Evolutionary conservation across 2,329 filamentous ascomycete species (phyloP).

Genomic region (Colletotrichum spinosum): DNA sequence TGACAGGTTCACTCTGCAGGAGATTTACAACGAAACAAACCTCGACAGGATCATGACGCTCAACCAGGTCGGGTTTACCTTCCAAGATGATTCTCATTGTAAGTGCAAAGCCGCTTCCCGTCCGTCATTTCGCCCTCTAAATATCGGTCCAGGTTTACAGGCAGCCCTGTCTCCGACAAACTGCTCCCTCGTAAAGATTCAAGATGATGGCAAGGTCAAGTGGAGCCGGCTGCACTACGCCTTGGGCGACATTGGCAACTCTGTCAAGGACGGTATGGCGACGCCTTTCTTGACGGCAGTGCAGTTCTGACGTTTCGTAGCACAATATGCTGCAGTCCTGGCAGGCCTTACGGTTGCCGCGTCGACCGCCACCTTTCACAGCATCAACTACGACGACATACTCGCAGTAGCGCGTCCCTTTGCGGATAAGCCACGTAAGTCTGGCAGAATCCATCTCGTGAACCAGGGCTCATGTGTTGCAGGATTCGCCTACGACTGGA

Average conservation of each 20-base stretch:
- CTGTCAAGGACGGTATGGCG: slow-evolving; percentile 59
- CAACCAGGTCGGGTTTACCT: slow-evolving; percentile 82
- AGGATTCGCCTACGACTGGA: slow-evolving; percentile 72
- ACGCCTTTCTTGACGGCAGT: slow-evolving; percentile 32
- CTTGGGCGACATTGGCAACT: slow-evolving; percentile 59
- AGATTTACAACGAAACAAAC: slow-evolving; percentile 73
- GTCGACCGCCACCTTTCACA: slow-evolving; percentile 57
- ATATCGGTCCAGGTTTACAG: slow-evolving; percentile 60
- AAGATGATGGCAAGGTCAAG: slow-evolving; percentile 67
- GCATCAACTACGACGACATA: slow-evolving; percentile 75
- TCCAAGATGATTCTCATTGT: slow-evolving; percentile 74
- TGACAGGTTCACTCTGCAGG: slow-evolving; percentile 78
- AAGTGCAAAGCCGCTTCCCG: slow-evolving; percentile 43
- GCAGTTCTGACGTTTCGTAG: slow-evolving; percentile 49
- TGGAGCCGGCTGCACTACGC: slow-evolving; percentile 69
- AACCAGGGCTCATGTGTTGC: neutral
- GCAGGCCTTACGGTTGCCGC: slow-evolving; percentile 69
- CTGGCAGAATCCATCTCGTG: neutral
- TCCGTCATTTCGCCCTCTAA: slow-evolving; percentile 2
- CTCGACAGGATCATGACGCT: slow-evolving; percentile 75
- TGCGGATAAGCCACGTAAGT: slow-evolving; percentile 50
- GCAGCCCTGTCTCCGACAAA: slow-evolving; percentile 71
- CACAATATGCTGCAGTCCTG: slow-evolving; percentile 67
- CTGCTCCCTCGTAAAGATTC: slow-evolving; percentile 68
- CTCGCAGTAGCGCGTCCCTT: slow-evolving; percentile 73